Evolutionary conservation across 257 asterid genomes (phyloP), one percentile per base, ranked within the genome.

Genomic region (Solanum arcanum): DNA sequence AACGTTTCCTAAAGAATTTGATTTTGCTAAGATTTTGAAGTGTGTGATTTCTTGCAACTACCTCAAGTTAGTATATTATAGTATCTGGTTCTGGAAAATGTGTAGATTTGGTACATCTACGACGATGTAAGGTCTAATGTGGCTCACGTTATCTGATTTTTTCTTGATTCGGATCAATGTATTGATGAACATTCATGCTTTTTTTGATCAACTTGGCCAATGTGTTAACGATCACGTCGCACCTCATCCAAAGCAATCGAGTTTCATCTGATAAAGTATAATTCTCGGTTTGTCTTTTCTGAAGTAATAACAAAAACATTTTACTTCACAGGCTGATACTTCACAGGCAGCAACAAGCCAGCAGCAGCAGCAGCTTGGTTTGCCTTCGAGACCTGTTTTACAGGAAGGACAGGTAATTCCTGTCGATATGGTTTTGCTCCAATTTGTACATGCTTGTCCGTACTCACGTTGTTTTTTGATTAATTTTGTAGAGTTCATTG

Each of bases 321-420:
- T 60, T 68, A 46, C 41, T 83, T 93, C 76, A 83, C 93, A 97
- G 99, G 99, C 98, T 8, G 66, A 56, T 68, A 46, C 41, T 85
- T 93, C 76, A 83, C 92, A 96, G 99, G 99, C 97, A 47, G 99
- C 93, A 92, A 97, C 97, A 89, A 95, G 6, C 7, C 39, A 37
- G 39, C 39, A 37, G 39, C 39, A 37, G 44, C 95, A 91, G 90
- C 95, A 91, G 90, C 95, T 96, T 89, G 99, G 97, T 83, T 93
- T 97, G 91, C 94, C 95, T 83, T 86, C 97, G 85, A 89, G 93
- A 81, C 95, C 97, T 60, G 95, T 96, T 39, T 94, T 92, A 84
- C 98, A 95, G 92, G 99, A 94, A 87, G 95, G 93, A 89, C 95
- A 95, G 96, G 98, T 88, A 56, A 66, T 78, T 18, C 83, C 56